Conservation (phyloP, 306 rosid species). For the Cercis canadensis region DNA sequence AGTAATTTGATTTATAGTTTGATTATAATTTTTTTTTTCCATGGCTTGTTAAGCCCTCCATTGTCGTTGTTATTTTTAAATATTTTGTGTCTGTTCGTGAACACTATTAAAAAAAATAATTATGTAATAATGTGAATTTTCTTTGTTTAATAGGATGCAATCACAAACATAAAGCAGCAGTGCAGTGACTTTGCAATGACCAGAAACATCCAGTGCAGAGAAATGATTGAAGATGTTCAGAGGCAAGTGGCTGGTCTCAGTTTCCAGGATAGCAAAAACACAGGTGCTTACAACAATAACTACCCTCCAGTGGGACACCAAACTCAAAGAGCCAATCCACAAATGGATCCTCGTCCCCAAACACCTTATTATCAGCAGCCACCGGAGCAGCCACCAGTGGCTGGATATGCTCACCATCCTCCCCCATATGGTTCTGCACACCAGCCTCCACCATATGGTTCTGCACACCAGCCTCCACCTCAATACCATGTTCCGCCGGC, state of each 20-base stretch:
- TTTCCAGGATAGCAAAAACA: conserved; percentile 76
- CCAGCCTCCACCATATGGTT: conserved; percentile 61
- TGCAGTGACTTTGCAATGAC: conserved; percentile 96
- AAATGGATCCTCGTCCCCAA: conserved; percentile 70
- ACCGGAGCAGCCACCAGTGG: conserved; percentile 65
- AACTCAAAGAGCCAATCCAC: conserved; percentile 62
- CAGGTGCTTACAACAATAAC: conserved; percentile 53
- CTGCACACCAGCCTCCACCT: conserved; percentile 65
- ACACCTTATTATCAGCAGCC: conserved; percentile 74
- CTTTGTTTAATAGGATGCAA: conserved; percentile 73
- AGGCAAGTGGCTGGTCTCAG: conserved; percentile 85
- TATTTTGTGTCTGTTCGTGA: conserved; percentile 9
- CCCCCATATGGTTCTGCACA: conserved; percentile 64
- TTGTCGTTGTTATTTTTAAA: too few relatives aligned
- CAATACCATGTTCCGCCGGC: conserved; percentile 73
- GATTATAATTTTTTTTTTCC: background rate
- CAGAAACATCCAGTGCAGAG: conserved; percentile 93
- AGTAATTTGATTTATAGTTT: conserved; percentile 6
- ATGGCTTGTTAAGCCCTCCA: conserved; percentile 9
- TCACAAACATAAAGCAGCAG: conserved; percentile 94
- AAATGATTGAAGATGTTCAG: conserved; percentile 97
- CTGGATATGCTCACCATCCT: conserved; percentile 63
- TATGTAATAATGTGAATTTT: conserved; percentile 28
- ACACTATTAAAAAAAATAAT: background rate
- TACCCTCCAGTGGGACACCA: conserved; percentile 72